Percentiles rank a stretch among this genome's conserved stretches.
phyloP scores from a whole-genome alignment of 1,139 yeast species.

The Saccharomyces hybrid region DNA sequence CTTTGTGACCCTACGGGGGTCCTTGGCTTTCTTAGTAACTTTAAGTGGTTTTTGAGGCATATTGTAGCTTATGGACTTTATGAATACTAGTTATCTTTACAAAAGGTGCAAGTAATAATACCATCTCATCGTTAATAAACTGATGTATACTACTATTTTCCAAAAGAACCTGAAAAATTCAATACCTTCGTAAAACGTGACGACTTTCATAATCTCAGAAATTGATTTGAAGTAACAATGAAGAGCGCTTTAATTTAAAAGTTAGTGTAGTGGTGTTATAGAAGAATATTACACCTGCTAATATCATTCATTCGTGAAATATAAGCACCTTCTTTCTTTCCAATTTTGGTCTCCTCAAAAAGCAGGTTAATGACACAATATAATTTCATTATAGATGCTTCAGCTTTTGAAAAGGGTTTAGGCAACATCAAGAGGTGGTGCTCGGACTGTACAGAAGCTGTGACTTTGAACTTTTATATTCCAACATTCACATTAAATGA shows the following conservation, averaged over 20 bases:
- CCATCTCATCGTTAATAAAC: not conserved
- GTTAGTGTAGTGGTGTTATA: not conserved
- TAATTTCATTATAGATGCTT: slow-evolving; percentile 29
- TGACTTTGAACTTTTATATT: slow-evolving; percentile 22
- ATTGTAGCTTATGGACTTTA: not conserved
- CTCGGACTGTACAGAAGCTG: slow-evolving; percentile 5
- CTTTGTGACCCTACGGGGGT: slow-evolving; percentile 36
- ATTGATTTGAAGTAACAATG: not conserved
- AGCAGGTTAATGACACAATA: slow-evolving; percentile 14
- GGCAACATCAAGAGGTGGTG: slow-evolving; percentile 31
- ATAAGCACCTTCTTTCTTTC: not conserved
- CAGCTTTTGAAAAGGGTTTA: slow-evolving; percentile 29
- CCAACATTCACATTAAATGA: slow-evolving; percentile 29
- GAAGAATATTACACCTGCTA: not conserved
- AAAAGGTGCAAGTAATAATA: not conserved
- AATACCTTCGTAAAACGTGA: not conserved
- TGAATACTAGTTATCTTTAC: not conserved
- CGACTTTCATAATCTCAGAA: not conserved
- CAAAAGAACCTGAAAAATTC: not conserved
- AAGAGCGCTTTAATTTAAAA: not conserved
- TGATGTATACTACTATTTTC: not conserved
- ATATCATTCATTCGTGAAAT: not conserved
- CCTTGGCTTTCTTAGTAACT: slow-evolving; percentile 33
- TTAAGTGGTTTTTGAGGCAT: slow-evolving; percentile 38
- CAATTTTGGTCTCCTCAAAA: not conserved